These are phyloP conservation scores for Ganoderma multipileum DNA, from an alignment of 1,284 basidiomycete genomes.

Conservation along the genomic window DNA sequence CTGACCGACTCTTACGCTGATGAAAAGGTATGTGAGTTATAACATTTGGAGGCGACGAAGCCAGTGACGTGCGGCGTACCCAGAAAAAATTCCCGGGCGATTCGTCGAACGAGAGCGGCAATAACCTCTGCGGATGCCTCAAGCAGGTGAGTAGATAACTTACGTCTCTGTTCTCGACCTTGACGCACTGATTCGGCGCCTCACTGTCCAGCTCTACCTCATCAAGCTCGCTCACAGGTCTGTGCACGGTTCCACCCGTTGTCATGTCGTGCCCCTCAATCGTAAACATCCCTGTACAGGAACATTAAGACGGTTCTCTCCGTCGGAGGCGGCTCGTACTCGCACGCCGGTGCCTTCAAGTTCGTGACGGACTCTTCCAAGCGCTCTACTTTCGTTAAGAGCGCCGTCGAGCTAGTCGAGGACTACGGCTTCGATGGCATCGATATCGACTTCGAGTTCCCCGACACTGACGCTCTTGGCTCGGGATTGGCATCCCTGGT, in stretches of 20 bases:
- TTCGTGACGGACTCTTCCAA: constrained; percentile 63
- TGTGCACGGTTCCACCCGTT: too few relatives aligned
- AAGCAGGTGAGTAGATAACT: constrained; percentile 68
- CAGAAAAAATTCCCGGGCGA: constrained; percentile 74
- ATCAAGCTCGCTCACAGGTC: constrained; percentile 75
- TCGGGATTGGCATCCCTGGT: constrained; percentile 66
- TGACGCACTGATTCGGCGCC: too few relatives aligned
- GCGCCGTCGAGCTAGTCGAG: constrained; percentile 77
- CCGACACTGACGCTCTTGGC: constrained; percentile 55
- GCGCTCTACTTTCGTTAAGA: constrained; percentile 75
- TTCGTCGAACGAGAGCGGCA: constrained; percentile 67
- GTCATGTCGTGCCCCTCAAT: constrained; percentile 22
- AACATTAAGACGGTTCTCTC: constrained; percentile 82
- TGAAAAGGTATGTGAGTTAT: constrained; percentile 55
- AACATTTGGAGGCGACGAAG: too few relatives aligned
- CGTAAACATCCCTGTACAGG: constrained; percentile 39
- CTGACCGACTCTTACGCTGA: constrained; percentile 88
- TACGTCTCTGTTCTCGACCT: too few relatives aligned
- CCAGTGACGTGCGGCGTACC: background rate
- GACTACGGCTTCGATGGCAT: constrained; percentile 81
- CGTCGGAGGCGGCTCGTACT: constrained; percentile 80
- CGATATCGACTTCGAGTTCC: constrained; percentile 77
- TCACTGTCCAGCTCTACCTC: constrained; percentile 50
- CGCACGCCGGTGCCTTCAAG: constrained; percentile 68
- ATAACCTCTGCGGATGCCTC: constrained; percentile 86